Percentiles rank a stretch among this genome's conserved stretches.
phyloP scores from a whole-genome alignment of 139 green algal species.

The Desmodesmus armatus region DNA sequence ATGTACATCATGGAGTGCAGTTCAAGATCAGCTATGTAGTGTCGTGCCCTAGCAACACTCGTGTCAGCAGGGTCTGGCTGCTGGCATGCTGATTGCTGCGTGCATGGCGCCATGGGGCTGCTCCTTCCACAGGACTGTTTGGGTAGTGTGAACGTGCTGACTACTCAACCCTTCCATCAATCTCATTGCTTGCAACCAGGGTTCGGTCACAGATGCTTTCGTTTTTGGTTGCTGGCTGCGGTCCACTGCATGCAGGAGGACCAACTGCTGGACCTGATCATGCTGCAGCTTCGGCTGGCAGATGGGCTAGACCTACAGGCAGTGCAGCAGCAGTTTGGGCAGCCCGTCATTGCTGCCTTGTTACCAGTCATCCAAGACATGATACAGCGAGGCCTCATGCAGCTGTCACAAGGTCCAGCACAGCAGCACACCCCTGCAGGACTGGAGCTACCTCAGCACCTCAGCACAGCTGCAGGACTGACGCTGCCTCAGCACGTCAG shows the following conservation, averaged over 20 bases:
- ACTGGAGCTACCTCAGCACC: not conserved
- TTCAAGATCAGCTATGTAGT: too few relatives aligned
- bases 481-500: not conserved
- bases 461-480: too few relatives aligned
- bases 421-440: not conserved
- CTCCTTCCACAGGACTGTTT: too few relatives aligned
- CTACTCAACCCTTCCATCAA: not conserved
- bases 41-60: too few relatives aligned
- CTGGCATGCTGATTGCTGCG: not conserved
- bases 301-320: constrained; percentile 79
- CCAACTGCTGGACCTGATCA: constrained; percentile 83
- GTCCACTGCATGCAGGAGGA: constrained; percentile 61
- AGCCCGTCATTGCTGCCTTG: constrained; percentile 16
- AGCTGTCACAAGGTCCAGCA: constrained; percentile 13
- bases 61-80: not conserved
- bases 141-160: too few relatives aligned
- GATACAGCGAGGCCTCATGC: constrained; percentile 40
- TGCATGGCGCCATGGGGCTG: too few relatives aligned
- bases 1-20: too few relatives aligned
- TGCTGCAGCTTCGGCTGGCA: constrained; percentile 83
- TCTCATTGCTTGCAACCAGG: not conserved
- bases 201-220: not conserved
- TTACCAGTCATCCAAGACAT: constrained; percentile 51
- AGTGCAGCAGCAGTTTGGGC: constrained; percentile 60
- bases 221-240: not conserved